These are phyloP conservation scores for Claviceps capensis DNA, from an alignment of 2,329 filamentous ascomycete species.

Conservation along the genomic window DNA sequence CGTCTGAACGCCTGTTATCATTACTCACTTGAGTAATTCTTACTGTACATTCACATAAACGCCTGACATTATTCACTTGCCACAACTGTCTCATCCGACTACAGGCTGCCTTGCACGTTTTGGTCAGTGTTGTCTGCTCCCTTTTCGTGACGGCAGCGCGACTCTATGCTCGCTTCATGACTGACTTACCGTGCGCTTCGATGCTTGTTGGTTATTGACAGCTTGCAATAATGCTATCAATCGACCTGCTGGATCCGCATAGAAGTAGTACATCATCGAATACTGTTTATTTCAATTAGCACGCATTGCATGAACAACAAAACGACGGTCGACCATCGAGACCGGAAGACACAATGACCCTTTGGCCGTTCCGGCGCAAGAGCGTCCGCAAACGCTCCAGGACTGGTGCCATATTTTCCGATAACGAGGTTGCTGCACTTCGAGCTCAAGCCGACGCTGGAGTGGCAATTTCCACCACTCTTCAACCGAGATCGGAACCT, in stretches of 20 bases:
- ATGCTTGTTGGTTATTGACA: background rate
- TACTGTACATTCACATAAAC: too few species aligned
- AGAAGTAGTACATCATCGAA: background rate
- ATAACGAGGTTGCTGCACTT: slow-evolving; percentile 31
- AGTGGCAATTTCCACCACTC: slow-evolving; percentile 12
- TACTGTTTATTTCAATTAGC: slow-evolving; percentile 1
- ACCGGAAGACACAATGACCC: slow-evolving; percentile 42
- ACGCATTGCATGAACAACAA: background rate
- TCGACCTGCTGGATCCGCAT: slow-evolving; percentile 2
- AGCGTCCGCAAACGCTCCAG: slow-evolving; percentile 49
- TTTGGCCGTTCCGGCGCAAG: slow-evolving; percentile 73
- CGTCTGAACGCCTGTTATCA: too few species aligned
- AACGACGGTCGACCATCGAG: background rate
- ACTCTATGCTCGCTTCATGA: background rate
- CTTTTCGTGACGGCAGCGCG: background rate
- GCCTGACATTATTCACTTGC: background rate
- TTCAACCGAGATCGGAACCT: slow-evolving; percentile 31
- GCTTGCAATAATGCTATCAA: slow-evolving; percentile 4
- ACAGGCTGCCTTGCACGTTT: background rate
- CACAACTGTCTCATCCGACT: background rate
- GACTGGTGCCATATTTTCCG: slow-evolving; percentile 39
- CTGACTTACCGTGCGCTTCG: background rate
- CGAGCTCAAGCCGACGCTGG: slow-evolving; percentile 22
- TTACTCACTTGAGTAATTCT: too few species aligned
- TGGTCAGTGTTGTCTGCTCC: background rate